A percentile compares a stretch with the other conserved stretches of the same genome.
Evolutionary conservation across 2,329 filamentous ascomycete species (phyloP).

Genomic region (Diaporthe sp.): DNA sequence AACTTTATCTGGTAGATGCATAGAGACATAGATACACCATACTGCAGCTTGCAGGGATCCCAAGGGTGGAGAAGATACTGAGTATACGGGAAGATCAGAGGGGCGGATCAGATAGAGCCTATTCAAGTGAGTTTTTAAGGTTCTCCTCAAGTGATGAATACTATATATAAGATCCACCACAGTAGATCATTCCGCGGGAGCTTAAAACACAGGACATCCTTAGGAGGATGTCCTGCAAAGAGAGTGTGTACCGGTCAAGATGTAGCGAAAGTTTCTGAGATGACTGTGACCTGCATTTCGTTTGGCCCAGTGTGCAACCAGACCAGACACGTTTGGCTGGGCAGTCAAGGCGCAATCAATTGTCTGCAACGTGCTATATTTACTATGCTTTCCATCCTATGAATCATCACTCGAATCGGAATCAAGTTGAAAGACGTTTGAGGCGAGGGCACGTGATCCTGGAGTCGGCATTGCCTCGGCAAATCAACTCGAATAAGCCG

Average conservation of each 20-base stretch:
- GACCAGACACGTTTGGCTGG: not conserved
- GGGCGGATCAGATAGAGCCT: not conserved
- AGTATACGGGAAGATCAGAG: not conserved
- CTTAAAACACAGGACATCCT: not conserved
- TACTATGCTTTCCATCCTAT: slow-evolving; percentile 9
- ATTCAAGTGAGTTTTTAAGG: not conserved
- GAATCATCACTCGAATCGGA: slow-evolving; percentile 37
- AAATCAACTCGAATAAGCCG: slow-evolving; percentile 34
- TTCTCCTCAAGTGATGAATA: not conserved
- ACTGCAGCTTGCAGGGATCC: not conserved
- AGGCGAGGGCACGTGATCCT: slow-evolving; percentile 15
- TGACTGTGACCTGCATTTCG: not conserved
- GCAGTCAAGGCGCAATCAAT: not conserved
- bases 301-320: not conserved
- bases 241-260: not conserved
- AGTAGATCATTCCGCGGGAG: not conserved
- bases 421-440: not conserved
- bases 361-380: slow-evolving; percentile 4
- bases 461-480: slow-evolving; percentile 38
- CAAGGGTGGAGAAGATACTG: not conserved
- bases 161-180: too few species aligned
- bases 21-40: not conserved
- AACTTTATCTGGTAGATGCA: not conserved
- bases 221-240: not conserved
- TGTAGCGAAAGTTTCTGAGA: not conserved